Base-by-base conservation (phyloP, 441 rosid species). In the Erodium trifolium region DNA sequence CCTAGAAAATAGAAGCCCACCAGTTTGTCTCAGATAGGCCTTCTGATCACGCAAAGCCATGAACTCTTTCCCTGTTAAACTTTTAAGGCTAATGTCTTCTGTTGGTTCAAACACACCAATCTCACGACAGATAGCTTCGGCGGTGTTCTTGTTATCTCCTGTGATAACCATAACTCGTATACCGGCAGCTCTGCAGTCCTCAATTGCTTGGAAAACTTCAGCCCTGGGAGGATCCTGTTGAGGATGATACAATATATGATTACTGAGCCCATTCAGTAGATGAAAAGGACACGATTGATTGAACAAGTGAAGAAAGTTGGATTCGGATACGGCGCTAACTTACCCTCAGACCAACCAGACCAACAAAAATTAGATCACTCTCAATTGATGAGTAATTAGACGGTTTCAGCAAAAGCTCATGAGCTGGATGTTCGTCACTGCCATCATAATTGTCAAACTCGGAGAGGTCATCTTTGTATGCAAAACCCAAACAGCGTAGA, bases 161-260 rank as follows among this genome's bases (percentile, higher is more conserved):
- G 99, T 94, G 72, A 92, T 92, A 55, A 94, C 99, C 88, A 94
- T 90, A 23, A 94, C 98, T 41, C 96, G 92, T 69, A 94, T 94
- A 71, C 98, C 99, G 70, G 98, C 99, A 35, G 83, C 90, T 77
- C 77, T 88, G 85, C 99, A 94, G 74, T 94, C 98, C 82, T 89
- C 87, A 77, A 88, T 85, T 51, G 98, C 98, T 81, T 90, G 92
- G 63, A 75, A 85, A 71, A 92, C 99, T 82, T 94, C 99, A 81
- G 81, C 82, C 73, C 99, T 82, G 7, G 99, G 99, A 70, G 99
- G 99, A 83, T 94, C 99, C 99, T 94, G 71, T 49, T 72, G 19
- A 59, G 27, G 27, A 23, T 49, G 59, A 49, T 17, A 74, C 10
- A 65, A 5, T 14, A 43, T 18, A 72, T 47, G 29, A 67, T 69